Base-by-base conservation (phyloP, 805 yeast genomes). In the Barnettozyma californica region DNA sequence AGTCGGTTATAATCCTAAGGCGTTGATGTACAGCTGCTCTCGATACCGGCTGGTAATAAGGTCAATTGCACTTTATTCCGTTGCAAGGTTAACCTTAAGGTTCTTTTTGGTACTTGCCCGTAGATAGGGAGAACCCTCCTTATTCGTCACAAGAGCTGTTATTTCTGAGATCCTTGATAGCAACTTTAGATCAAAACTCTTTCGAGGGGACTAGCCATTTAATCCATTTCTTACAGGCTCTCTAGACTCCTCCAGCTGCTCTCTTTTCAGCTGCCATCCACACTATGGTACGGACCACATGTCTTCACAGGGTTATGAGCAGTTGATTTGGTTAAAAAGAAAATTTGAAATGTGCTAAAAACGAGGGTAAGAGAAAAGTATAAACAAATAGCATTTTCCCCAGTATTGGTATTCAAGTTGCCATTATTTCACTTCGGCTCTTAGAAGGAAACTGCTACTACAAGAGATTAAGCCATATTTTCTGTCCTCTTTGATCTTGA, bases 291-390 rank as follows among this genome's bases (percentile, higher is more conserved):
- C 4, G 26, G 18, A 13, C 25, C 25, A 37, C 25, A 37, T 5
- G 14, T 18, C 43, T 13, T 20, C 31, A 4, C 16, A 2, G 4
- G 38, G 38, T 35, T 35, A 35, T 35, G 38, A 35, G 38, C 14
- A 23, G 14, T 18, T 16, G 38, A 35, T 38, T n/a, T 38, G 25
- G 18, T 19, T n/a, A n/a, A 16, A 18, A 35, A 35, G 41, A 37
- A 37, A 37, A 37, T 37, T 37, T 37, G 41, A 37, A 37, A 21
- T 37, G 41, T 37, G 41, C 41, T 37, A 37, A 37, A 37, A 37
- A 19, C 41, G 21, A 37, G 25, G 26, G 26, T 37, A 37, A 2
- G 10, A 18, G 21, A 37, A 18, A 37, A 19, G 26, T 18, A 16
- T 19, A 37, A 21, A 37, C 41, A 37, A 3, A 14, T 6, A 7